Evolutionary conservation across 2,329 filamentous ascomycete genomes (phyloP).

Genomic region (Fusarium citri): DNA sequence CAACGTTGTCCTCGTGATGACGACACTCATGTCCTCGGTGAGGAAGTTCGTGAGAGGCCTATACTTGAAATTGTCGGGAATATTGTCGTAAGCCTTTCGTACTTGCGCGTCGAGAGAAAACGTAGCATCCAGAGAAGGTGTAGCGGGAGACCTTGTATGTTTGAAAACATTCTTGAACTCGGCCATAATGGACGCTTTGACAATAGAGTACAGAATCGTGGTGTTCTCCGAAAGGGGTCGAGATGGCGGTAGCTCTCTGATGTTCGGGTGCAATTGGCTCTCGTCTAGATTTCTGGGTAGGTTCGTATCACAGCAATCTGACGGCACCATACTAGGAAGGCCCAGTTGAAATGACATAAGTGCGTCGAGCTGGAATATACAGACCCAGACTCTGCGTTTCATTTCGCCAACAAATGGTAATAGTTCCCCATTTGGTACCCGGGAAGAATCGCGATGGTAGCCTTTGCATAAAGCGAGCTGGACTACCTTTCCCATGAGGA

Average conservation of each 20-base stretch:
- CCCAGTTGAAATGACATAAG: constrained; percentile 61
- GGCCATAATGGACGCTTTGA: constrained; percentile 45
- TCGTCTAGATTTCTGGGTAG: constrained; percentile 40
- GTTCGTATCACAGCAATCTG: constrained; percentile 36
- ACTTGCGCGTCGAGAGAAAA: constrained; percentile 40
- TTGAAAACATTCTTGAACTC: constrained; percentile 43
- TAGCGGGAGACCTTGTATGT: constrained; percentile 26
- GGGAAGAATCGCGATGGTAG: constrained; percentile 59
- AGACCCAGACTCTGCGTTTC: constrained; percentile 60
- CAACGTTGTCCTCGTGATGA: constrained; percentile 46
- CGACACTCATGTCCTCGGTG: constrained; percentile 42
- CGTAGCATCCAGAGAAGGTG: constrained; percentile 24
- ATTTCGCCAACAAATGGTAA: constrained; percentile 61
- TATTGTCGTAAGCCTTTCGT: constrained; percentile 27
- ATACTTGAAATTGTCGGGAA: constrained; percentile 45
- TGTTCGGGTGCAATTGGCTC: constrained; percentile 28
- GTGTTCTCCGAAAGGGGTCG: constrained; percentile 37
- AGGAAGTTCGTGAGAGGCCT: constrained; percentile 44
- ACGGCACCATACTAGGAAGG: constrained; percentile 59
- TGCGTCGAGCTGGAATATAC: constrained; percentile 57
- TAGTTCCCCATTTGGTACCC: constrained; percentile 48
- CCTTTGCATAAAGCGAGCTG: constrained; percentile 61
- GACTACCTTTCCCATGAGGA: constrained; percentile 56
- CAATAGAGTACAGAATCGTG: constrained; percentile 44
- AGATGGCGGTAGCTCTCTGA: constrained; percentile 24